Conservation (phyloP, 2,329 filamentous ascomycete species). For the Apiospora saccharicola region DNA sequence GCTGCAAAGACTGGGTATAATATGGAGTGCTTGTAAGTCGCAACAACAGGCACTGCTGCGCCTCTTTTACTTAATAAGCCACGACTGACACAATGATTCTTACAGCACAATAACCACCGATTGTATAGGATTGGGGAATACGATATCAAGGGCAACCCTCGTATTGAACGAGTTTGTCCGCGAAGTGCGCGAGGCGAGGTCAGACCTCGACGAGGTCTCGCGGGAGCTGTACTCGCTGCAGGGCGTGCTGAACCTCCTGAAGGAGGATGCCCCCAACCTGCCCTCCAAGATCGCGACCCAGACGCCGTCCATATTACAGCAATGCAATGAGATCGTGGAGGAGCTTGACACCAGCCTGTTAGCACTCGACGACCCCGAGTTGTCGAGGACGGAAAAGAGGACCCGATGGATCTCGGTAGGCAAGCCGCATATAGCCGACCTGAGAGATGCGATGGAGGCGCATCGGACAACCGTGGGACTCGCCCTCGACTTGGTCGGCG, state of each 20-base stretch:
- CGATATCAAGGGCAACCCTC: constrained; percentile 44
- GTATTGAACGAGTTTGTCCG: constrained; percentile 47
- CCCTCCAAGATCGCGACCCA: constrained; percentile 45
- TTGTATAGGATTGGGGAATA: constrained; percentile 46
- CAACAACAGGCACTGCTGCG: not conserved
- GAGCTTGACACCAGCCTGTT: constrained; percentile 46
- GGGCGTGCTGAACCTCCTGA: constrained; percentile 47
- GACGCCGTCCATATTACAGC: constrained; percentile 46
- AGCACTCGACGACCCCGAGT: constrained; percentile 39
- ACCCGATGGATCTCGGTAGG: constrained; percentile 46
- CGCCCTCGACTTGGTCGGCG: constrained; percentile 49
- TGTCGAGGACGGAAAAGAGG: constrained; percentile 47
- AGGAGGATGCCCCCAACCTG: constrained; percentile 48
- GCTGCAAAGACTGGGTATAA: not conserved
- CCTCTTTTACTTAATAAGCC: not conserved
- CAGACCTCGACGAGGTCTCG: constrained; percentile 48
- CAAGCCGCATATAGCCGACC: constrained; percentile 41
- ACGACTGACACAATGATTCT: not conserved
- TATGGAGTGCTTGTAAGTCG: constrained; percentile 23
- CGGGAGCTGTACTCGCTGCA: constrained; percentile 52
- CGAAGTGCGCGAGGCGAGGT: constrained; percentile 49
- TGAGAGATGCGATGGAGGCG: constrained; percentile 46
- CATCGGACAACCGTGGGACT: constrained; percentile 49
- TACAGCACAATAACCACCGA: constrained; percentile 47
- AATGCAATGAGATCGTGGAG: constrained; percentile 46